phyloP scores from a whole-genome alignment of 129 eudicot genomes.

The Chrysanthemum lavandulifolium region DNA sequence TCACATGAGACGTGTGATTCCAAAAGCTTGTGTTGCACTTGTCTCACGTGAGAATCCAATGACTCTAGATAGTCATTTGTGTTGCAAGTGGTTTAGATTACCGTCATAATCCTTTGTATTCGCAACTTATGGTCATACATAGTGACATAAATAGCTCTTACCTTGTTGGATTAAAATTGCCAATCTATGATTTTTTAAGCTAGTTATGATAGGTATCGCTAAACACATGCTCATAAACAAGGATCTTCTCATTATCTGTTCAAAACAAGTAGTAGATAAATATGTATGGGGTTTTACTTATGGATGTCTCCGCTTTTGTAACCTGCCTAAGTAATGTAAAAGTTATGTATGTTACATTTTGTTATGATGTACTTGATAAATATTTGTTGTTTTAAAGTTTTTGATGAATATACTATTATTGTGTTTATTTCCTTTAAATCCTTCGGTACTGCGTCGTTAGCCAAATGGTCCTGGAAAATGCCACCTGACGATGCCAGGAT shows the following conservation, averaged over 20 bases:
- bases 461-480: too few relatives aligned
- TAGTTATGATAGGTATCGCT: background rate
- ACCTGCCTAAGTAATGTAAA: too few relatives aligned
- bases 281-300: background rate
- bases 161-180: slow-evolving; percentile 5
- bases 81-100: slow-evolving; percentile 29
- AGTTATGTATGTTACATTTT: too few relatives aligned
- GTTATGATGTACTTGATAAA: too few relatives aligned
- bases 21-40: slow-evolving; percentile 2
- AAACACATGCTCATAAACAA: slow-evolving; percentile 15
- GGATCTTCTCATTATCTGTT: slow-evolving; percentile 3
- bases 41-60: slow-evolving; percentile 20
- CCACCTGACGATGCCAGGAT: too few relatives aligned
- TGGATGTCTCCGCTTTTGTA: too few relatives aligned
- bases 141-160: slow-evolving; percentile 35
- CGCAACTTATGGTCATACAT: slow-evolving; percentile 19
- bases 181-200: background rate
- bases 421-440: too few relatives aligned
- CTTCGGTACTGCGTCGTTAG: too few relatives aligned
- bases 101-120: slow-evolving; percentile 31
- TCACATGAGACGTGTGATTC: slow-evolving; percentile 26
- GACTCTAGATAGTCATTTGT: slow-evolving; percentile 15
- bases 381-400: too few relatives aligned
- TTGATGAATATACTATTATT: too few relatives aligned
- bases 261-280: background rate